Evolutionary conservation across 495 filamentous ascomycete species (phyloP).

Genomic region (Ramalina peruviana): DNA sequence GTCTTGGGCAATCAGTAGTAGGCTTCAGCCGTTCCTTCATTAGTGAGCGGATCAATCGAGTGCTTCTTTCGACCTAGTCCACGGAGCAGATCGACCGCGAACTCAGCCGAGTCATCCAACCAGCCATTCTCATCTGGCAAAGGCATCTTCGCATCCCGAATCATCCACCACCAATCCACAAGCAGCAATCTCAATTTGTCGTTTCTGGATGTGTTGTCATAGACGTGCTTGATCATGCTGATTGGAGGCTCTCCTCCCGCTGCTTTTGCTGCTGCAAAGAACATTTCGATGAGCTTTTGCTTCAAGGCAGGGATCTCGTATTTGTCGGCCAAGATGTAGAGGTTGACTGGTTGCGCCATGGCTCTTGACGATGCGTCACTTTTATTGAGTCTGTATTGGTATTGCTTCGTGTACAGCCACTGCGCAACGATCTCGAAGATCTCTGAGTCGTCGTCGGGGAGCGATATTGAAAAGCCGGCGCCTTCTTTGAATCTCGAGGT

Average conservation of each 20-base stretch:
- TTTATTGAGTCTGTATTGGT: background rate
- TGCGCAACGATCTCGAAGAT: slow-evolving; percentile 5
- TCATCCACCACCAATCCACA: too few relatives aligned
- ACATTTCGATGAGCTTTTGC: background rate
- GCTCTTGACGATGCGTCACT: too few relatives aligned
- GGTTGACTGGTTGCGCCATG: background rate
- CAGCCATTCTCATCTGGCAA: too few relatives aligned
- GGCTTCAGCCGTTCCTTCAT: too few relatives aligned
- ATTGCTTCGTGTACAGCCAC: slow-evolving; percentile 1
- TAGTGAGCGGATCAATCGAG: too few relatives aligned
- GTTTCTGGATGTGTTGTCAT: background rate
- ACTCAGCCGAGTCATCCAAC: too few relatives aligned
- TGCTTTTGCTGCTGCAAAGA: background rate
- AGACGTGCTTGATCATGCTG: background rate
- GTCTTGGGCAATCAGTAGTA: too few relatives aligned
- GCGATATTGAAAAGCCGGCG: background rate
- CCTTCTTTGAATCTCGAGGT: slow-evolving; percentile 2
- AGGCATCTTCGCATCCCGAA: too few relatives aligned
- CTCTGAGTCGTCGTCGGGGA: slow-evolving; percentile 5
- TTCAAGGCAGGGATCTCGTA: background rate
- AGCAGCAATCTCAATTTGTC: too few relatives aligned
- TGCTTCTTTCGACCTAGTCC: too few relatives aligned
- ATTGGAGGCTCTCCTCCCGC: background rate
- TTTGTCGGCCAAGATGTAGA: slow-evolving; percentile 3
- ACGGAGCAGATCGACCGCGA: too few relatives aligned